Evolutionary conservation across 2,329 filamentous ascomycete species (phyloP), one percentile per base, ranked within the genome.

Genomic region (Plenodomus lindquistii): DNA sequence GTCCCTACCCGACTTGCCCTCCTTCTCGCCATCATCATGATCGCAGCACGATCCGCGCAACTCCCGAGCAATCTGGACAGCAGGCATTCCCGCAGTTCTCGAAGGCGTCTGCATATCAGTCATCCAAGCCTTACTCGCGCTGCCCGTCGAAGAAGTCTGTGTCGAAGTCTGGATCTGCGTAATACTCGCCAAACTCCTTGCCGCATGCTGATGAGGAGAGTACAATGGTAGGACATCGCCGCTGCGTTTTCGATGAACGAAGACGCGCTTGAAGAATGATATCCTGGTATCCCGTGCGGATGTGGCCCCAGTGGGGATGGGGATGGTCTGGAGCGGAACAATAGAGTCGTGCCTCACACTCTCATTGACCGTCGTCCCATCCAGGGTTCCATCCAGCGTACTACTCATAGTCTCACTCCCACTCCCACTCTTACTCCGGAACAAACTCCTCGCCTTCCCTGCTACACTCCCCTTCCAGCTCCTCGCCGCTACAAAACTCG

Each of bases 51-150:
- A 55, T 15, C 63, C 54, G 15, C 55, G 55, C 15, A 69, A 57
- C 31, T 69, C 68, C 6, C 46, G 56, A 7, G 62, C 34, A n/a
- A 71, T 57, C n/a, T 59, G 52, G 1, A 70, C 65, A 6, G 60
- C 59, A 11, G 44, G 27, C 1, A 36, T 29, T 3, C 52, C 48
- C 18, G 49, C 52, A 22, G 6, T 40, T 15, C 44, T 22, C 2
- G 36, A 39, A n/a, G 40, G 21, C 27, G 18, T 38, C 15, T 42
- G 19, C 24, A 40, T 39, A 1, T 63, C 50, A 3, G 56, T 40
- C 8, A 65, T 59, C 67, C 66, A 71, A 3, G 60, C 65, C 17
- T 50, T 56, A 0, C 64, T 50, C 27, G 6, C 11, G 27, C 9
- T 31, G 15, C 27, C 27, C 4, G 6, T 31, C 6, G 27, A 31